Evolutionary conservation across 225 moss, liverwort and hornwort genomes (phyloP).

Genomic region (Lunularia cruciata): DNA sequence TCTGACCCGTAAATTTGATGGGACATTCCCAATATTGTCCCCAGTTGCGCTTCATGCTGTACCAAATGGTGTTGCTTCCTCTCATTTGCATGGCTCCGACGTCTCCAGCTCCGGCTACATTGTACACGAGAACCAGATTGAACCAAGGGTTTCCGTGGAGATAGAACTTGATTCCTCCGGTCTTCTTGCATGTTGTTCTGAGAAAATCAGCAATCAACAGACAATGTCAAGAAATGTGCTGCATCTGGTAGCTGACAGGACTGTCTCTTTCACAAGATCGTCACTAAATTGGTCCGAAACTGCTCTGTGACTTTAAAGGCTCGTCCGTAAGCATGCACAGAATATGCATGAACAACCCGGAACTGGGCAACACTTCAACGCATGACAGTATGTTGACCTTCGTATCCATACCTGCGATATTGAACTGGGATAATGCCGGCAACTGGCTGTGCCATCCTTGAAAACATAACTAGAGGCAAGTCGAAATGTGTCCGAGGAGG

Average conservation of each 20-base stretch:
- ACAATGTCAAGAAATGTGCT: no score
- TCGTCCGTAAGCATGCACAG: no score
- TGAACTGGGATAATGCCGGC: constrained; percentile 29
- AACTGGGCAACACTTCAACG: no score
- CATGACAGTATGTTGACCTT: no score
- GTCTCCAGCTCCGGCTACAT: constrained; percentile 43
- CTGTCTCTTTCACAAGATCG: no score
- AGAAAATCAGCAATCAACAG: no score
- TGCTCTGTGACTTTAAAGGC: no score
- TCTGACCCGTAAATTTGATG: constrained; percentile 17
- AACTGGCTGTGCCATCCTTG: constrained; percentile 14
- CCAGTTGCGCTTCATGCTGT: constrained; percentile 40
- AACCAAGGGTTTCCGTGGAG: constrained; percentile 45
- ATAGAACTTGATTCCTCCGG: constrained; percentile 40
- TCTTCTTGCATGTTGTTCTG: constrained; percentile 33
- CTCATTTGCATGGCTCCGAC: constrained; percentile 33
- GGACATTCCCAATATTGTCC: constrained; percentile 34
- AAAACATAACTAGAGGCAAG: constrained; percentile 27
- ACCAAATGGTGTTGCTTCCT: constrained; percentile 27
- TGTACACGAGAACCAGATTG: constrained; percentile 43
- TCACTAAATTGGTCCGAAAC: no score
- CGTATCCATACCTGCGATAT: constrained; percentile 29
- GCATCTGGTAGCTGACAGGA: no score
- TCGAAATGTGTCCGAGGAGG: constrained; percentile 39
- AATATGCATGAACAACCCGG: no score